Percentiles rank a stretch among this genome's conserved stretches.
These are phyloP conservation scores for Pecoramyces ruminantium DNA, from an alignment of 192 early-diverging fungal genomes.

Conservation along the genomic window DNA sequence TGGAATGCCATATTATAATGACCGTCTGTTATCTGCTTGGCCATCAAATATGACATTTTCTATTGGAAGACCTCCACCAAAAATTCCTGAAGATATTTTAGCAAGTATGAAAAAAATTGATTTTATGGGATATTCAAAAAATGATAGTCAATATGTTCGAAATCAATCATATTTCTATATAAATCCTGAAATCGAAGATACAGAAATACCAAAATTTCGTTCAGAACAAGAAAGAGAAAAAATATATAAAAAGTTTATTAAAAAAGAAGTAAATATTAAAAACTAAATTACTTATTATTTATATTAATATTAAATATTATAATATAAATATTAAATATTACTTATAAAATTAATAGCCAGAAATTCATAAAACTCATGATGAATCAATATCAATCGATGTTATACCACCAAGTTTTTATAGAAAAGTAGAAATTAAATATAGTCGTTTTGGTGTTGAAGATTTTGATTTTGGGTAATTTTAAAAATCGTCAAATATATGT, in stretches of 20 bases:
- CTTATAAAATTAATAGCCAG: too few relatives aligned
- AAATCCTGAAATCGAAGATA: slow-evolving; percentile 9
- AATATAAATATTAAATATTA: too few relatives aligned
- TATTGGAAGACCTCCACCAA: slow-evolving; percentile 51
- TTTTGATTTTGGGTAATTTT: slow-evolving; percentile 94
- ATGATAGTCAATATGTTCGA: slow-evolving; percentile 51
- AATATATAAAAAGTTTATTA: slow-evolving; percentile 15
- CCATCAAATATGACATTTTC: slow-evolving; percentile 40
- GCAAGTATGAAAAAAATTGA: slow-evolving; percentile 74
- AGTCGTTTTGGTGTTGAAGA: slow-evolving; percentile 93
- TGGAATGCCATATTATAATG: slow-evolving; percentile 61
- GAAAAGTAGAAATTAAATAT: slow-evolving; percentile 70
- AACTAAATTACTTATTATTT: too few relatives aligned
- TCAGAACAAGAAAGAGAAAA: slow-evolving; percentile 62
- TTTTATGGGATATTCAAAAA: slow-evolving; percentile 87
- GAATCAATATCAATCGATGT: slow-evolving; percentile 17
- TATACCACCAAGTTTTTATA: slow-evolving; percentile 49
- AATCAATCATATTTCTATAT: slow-evolving; percentile 49
- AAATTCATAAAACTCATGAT: neutral
- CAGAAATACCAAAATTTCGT: slow-evolving; percentile 56
- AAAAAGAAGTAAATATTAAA: slow-evolving; percentile 3
- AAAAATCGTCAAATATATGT: too few relatives aligned
- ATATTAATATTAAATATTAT: too few relatives aligned
- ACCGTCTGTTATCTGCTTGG: slow-evolving; percentile 68
- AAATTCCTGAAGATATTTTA: slow-evolving; percentile 58